Evolutionary conservation across 306 rosid genomes (phyloP).

Genomic region (Castanospermum australe): DNA sequence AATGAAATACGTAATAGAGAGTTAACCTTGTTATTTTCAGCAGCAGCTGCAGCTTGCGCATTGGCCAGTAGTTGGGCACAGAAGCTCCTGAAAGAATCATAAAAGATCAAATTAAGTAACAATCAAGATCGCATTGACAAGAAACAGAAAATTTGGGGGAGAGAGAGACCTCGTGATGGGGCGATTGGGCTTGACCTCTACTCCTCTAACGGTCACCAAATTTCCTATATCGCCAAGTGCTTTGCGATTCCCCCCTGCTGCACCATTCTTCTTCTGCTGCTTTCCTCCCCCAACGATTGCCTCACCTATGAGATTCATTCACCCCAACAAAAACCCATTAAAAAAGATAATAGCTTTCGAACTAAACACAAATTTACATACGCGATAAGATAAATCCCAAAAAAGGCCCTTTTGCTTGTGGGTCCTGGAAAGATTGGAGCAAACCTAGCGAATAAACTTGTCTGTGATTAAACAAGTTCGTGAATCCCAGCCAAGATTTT

Average conservation of each 20-base stretch:
- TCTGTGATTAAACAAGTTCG: neutral
- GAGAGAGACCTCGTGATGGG: slow-evolving; percentile 73
- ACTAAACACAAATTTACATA: neutral
- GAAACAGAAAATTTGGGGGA: neutral
- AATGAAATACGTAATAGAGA: neutral
- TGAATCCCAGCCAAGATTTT: neutral
- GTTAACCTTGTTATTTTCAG: slow-evolving; percentile 65
- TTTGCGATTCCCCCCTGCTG: slow-evolving; percentile 53
- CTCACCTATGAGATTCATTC: slow-evolving; percentile 48
- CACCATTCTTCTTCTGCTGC: slow-evolving; percentile 56
- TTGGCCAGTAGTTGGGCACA: slow-evolving; percentile 86
- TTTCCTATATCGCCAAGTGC: slow-evolving; percentile 87
- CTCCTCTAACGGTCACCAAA: slow-evolving; percentile 43
- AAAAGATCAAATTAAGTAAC: slow-evolving; percentile 17
- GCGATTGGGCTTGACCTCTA: slow-evolving; percentile 70
- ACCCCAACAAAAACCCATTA: neutral
- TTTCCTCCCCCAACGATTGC: slow-evolving; percentile 56
- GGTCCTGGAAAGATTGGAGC: neutral
- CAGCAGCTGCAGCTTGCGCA: slow-evolving; percentile 70
- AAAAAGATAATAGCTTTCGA: neutral
- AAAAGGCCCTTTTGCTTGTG: neutral
- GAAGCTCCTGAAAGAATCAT: slow-evolving; percentile 58
- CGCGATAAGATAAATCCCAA: neutral
- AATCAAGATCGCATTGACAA: neutral
- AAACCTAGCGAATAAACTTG: neutral